Conservation (phyloP, 2,329 filamentous ascomycete genomes). For the Xylariaceae sp. region DNA sequence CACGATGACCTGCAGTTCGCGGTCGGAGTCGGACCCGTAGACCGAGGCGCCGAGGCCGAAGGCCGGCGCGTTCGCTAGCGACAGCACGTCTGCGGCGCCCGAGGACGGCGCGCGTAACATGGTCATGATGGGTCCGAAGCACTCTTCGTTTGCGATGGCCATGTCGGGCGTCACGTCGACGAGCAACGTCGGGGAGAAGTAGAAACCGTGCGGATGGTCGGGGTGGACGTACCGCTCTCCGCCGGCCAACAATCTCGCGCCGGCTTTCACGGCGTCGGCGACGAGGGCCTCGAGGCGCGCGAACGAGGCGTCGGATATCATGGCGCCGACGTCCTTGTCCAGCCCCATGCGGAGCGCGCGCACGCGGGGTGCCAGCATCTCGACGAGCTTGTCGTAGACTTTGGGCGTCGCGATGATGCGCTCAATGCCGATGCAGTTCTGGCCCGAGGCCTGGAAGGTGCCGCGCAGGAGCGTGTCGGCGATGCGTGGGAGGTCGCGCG, state of each 20-base stretch:
- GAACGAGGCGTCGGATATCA: constrained; percentile 83
- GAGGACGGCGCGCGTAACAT: constrained; percentile 77
- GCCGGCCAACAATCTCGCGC: constrained; percentile 82
- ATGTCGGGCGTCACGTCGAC: constrained; percentile 87
- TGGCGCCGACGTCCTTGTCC: constrained; percentile 82
- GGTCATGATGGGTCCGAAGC: constrained; percentile 90
- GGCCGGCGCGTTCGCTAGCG: constrained; percentile 80
- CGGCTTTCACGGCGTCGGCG: constrained; percentile 75
- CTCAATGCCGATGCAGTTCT: constrained; percentile 98
- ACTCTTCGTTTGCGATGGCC: constrained; percentile 87
- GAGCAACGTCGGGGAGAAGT: constrained; percentile 90
- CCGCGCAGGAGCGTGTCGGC: constrained; percentile 86
- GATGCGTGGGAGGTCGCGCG: constrained; percentile 71
- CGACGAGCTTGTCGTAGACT: constrained; percentile 77
- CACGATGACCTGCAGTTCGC: constrained; percentile 69
- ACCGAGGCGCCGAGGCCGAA: constrained; percentile 91
- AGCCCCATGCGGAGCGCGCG: constrained; percentile 77
- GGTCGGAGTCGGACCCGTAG: constrained; percentile 72
- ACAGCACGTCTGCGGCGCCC: constrained; percentile 67
- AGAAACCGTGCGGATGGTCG: constrained; percentile 78
- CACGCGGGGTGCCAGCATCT: constrained; percentile 76
- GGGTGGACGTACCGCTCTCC: constrained; percentile 77
- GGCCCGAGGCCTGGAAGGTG: constrained; percentile 92
- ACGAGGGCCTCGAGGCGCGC: constrained; percentile 78
- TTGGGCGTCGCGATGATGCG: constrained; percentile 81